Evolutionary conservation across 2,329 filamentous ascomycete species (phyloP).

Genomic region (Cercospora sojina): DNA sequence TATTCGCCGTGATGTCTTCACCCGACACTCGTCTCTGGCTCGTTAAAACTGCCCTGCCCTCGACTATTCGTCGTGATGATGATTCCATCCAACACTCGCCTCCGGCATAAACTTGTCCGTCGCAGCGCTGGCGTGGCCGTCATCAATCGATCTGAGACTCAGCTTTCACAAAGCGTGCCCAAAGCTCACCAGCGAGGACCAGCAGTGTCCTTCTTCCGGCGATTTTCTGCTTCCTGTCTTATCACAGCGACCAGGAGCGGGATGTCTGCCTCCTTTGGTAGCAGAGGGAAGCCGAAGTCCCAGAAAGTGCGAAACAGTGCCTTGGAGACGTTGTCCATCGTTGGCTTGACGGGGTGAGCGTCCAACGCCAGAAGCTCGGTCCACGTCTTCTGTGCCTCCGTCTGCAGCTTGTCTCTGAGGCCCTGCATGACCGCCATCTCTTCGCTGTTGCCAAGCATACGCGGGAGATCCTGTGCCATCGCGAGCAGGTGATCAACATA

Average conservation of each 20-base stretch:
- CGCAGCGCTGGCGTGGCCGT: neutral
- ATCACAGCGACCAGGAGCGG: neutral
- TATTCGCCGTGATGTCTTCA: neutral
- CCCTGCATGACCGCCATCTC: neutral
- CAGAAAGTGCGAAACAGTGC: neutral
- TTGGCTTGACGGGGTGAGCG: neutral
- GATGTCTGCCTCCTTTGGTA: neutral
- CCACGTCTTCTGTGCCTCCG: slow-evolving; percentile 2
- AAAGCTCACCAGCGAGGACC: neutral
- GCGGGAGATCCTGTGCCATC: neutral
- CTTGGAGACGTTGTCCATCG: neutral
- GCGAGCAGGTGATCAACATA: slow-evolving; percentile 1
- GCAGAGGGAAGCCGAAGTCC: neutral
- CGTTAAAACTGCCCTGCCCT: neutral
- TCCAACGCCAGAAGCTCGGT: neutral
- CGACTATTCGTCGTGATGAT: neutral
- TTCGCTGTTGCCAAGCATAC: slow-evolving; percentile 1
- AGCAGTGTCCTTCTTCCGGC: neutral
- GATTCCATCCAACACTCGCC: neutral
- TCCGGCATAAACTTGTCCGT: neutral
- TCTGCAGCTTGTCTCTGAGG: slow-evolving; percentile 4
- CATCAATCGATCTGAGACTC: neutral
- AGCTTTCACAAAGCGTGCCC: neutral
- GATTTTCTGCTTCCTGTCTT: neutral
- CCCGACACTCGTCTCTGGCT: neutral